Evolutionary conservation across 371 early-diverging fungal species (phyloP), one percentile per base, ranked within the genome.

Genomic region (Mortierella sp.): DNA sequence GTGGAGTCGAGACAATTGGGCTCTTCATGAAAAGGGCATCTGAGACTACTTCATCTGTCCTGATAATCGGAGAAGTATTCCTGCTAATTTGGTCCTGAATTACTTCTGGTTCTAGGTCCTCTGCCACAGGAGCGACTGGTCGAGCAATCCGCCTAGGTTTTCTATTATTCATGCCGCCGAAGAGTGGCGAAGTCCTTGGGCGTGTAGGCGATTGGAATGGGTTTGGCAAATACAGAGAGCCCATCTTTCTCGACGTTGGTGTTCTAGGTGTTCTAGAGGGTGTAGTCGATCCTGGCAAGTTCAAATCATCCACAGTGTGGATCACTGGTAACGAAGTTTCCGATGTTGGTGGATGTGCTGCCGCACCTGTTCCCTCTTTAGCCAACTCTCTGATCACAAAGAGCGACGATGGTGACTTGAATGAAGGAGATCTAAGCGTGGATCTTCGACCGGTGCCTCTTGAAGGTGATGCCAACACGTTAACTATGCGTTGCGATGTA

Each of bases 141-240:
- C 68, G 68, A 14, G 52, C 6, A 2, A 26, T 14, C 14, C 64
- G 60, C 52, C 66, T 78, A n/a, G 58, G 47, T 18, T 70, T 69
- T 16, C 73, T 66, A 30, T 64, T 64, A 66, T 74, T 64, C 75
- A 79, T 79, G 2, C 80, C 80, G 10, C 80, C 80, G 51, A 79
- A 79, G 3, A 72, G 40, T 3, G 80, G 78, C 47, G 78, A 78
- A 1, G 52, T 64, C 45, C 64, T 67, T 26, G 77, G 26, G 22
- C 62, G 67, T 24, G 75, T 55, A 12, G 80, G 75, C 8, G 80
- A 79, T 12, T 57, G 64, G 28, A 75, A 68, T 3, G 58, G 65
- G 43, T 58, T 72, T 22, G 60, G 40, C 1, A 62, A 24, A 45
- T 61, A 51, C 16, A 60, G 24, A 16, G 57, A 37, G 9, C 64